Base-by-base conservation (phyloP, 129 eudicot species). In the Arctium minus region DNA sequence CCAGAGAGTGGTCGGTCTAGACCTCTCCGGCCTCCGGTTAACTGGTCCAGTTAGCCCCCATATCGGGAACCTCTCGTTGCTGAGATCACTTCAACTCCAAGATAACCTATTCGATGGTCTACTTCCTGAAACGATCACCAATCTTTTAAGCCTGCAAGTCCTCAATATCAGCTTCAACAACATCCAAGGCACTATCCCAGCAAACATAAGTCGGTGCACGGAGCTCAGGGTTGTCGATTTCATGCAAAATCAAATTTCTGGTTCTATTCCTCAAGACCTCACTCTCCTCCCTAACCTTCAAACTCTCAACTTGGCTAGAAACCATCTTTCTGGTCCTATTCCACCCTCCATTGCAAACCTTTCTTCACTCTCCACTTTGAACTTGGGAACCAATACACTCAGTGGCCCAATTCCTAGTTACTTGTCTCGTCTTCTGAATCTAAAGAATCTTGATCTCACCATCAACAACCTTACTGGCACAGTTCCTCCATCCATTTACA, bases 401-500 rank as follows among this genome's bases (percentile, higher is more conserved):
- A 38, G 32, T 62, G 92, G 95, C 60, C 29, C 46, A 15, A 91
- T 93, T 73, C 96, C 97, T 5, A 8, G 22, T 17, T 89, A 85
- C 36, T 73, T 89, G 60, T 46, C 82, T 18, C 89, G 80, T 79
- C 92, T 93, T 27, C 30, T 15, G 17, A 86, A 68, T 32, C 76
- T 93, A 40, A 81, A 85, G 74, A 71, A n/a, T 75, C 91, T 93
- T 70, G 93, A 93, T 83, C 88, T 93, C 85, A 89, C 79, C 75
- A 89, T 91, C 46, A 93, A 93, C 39, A 78, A 80, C 73, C 89
- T 93, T 79, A 83, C 88, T 0, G 92, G 97, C 53, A 78, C 67
- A 1, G 73, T 93, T 56, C 97, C 97, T n/a, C 69, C 84, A 4
- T 87, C 96, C 3, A 89, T 93, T 17, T 93, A 91, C 88, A 93